phyloP scores from a whole-genome alignment of 2,329 filamentous ascomycete genomes.

The Thelonectria rubi region DNA sequence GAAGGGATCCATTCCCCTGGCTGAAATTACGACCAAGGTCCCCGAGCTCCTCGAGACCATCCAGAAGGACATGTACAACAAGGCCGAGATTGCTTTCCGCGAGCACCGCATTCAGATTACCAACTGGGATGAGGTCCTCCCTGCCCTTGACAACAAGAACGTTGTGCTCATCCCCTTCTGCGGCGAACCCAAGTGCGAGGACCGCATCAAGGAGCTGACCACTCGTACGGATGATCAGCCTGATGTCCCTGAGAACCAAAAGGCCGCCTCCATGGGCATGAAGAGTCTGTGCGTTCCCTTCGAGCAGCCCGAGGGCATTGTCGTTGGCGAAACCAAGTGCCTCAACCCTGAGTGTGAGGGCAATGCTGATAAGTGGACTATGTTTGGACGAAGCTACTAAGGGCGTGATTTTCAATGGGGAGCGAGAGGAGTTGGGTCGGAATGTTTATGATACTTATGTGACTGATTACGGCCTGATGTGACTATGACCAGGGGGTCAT shows the following conservation, averaged over 20 bases:
- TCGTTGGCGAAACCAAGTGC: conserved; percentile 87
- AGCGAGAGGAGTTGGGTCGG: conserved; percentile 42
- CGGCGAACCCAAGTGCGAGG: conserved; percentile 82
- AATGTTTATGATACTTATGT: conserved; percentile 44
- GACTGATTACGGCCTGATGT: conserved; percentile 43
- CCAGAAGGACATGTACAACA: conserved; percentile 80
- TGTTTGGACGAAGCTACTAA: conserved; percentile 84
- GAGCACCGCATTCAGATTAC: conserved; percentile 83
- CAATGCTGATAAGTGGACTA: conserved; percentile 84
- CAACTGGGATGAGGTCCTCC: conserved; percentile 91
- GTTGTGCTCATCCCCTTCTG: conserved; percentile 93
- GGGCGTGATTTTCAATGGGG: conserved; percentile 31
- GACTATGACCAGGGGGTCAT: conserved; percentile 38
- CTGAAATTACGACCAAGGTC: conserved; percentile 76
- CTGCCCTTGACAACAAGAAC: conserved; percentile 90
- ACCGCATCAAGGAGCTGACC: conserved; percentile 92
- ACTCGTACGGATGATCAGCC: conserved; percentile 74
- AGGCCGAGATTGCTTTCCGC: conserved; percentile 81
- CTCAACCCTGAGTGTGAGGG: conserved; percentile 85
- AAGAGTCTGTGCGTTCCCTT: conserved; percentile 78
- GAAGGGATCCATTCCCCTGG: conserved; percentile 82
- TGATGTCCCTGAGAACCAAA: conserved; percentile 61
- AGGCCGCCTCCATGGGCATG: conserved; percentile 69
- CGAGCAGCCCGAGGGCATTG: conserved; percentile 83
- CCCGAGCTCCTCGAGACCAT: conserved; percentile 88